These are phyloP conservation scores for Xylaria sp. DNA, from an alignment of 2,329 filamentous ascomycete genomes.

Conservation along the genomic window DNA sequence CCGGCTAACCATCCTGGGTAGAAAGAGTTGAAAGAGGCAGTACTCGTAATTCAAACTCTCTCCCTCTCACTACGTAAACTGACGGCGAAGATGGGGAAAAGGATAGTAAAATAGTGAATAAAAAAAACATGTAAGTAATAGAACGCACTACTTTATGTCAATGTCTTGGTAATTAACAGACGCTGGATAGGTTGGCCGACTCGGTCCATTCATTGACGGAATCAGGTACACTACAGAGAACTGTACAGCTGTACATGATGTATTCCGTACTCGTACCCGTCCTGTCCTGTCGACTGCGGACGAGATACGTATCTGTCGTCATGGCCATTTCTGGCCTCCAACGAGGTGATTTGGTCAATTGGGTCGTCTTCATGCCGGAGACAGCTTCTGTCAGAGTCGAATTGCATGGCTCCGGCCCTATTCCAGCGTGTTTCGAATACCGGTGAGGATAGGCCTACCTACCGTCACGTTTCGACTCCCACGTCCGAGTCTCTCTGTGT, in stretches of 20 bases:
- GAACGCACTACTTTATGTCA: neutral
- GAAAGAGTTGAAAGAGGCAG: too few relatives aligned
- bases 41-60: too few relatives aligned
- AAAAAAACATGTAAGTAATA: neutral
- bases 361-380: constrained; percentile 6
- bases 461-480: neutral
- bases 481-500: neutral
- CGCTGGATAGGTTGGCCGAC: neutral
- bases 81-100: neutral
- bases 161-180: neutral
- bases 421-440: constrained; percentile 1
- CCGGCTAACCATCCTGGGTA: too few relatives aligned
- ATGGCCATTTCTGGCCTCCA: neutral
- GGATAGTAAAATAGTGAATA: neutral
- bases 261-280: neutral
- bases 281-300: neutral
- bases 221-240: neutral
- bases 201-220: neutral
- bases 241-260: neutral
- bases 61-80: neutral
- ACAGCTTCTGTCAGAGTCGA: neutral
- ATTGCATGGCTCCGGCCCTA: constrained; percentile 5
- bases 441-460: constrained; percentile 7
- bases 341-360: neutral
- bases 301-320: neutral